Evolutionary conservation across 805 yeast species (phyloP).

Genomic region (Yamadazyma nakazawae): DNA sequence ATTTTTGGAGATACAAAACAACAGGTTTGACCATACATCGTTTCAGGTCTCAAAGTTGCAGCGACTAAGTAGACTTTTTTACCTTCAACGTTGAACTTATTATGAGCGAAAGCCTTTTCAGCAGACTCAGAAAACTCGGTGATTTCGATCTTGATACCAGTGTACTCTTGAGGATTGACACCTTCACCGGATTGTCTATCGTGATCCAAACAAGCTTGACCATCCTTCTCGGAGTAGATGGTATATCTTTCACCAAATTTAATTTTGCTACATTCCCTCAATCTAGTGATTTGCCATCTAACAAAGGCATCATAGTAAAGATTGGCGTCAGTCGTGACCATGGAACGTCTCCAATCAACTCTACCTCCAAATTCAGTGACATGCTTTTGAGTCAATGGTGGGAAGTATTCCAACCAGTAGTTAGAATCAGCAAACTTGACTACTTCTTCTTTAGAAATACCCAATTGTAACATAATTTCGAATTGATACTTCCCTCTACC

Average conservation of each 20-base stretch:
- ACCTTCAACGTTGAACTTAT: conserved; percentile 42
- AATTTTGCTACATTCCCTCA: conserved; percentile 83
- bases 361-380: conserved; percentile 84
- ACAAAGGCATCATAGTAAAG: conserved; percentile 93
- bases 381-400: conserved; percentile 80
- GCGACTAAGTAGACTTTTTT: conserved; percentile 85
- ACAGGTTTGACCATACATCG: conserved; percentile 98
- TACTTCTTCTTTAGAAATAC: conserved; percentile 80
- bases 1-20: conserved; percentile 97
- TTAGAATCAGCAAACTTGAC: conserved; percentile 86
- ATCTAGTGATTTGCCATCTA: conserved; percentile 92
- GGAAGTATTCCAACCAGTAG: conserved; percentile 89
- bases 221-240: conserved; percentile 94
- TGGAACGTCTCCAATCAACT: conserved; percentile 97
- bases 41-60: conserved; percentile 97
- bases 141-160: conserved; percentile 82
- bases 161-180: conserved; percentile 93
- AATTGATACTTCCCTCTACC: conserved; percentile 94
- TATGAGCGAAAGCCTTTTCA: conserved; percentile 46
- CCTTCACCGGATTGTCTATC: conserved; percentile 98
- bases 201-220: conserved; percentile 99
- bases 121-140: conserved; percentile 58
- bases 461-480: conserved; percentile 94
- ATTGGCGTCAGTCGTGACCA: conserved; percentile 92
- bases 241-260: conserved; percentile 98